Evolutionary conservation across 2,329 filamentous ascomycete genomes (phyloP), one percentile per base, ranked within the genome.

Genomic region (Alternaria arborescens): DNA sequence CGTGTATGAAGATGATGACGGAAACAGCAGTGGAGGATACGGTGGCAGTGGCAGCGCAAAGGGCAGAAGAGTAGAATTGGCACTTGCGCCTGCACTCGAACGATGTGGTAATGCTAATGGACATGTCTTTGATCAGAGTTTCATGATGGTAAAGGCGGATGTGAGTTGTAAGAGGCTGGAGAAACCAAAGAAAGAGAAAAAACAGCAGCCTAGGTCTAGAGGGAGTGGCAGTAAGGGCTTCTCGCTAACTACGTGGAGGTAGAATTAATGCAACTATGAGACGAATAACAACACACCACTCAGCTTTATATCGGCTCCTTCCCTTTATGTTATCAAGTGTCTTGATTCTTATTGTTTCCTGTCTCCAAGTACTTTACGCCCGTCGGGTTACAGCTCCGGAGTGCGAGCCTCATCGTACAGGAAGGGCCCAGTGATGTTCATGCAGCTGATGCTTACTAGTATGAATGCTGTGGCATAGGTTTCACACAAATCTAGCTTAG

Each of bases 71-170:
- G 77, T 78, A 2, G 74, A 78, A 52, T 59, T 78, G 8, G 70
- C 71, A 18, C 66, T 78, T 55, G 77, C 77, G n/a, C 77, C 77
- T 43, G 77, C 77, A 32, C 61, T 78, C 22, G 77, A 78, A 60
- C 67, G 77, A 60, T 77, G 76, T 36, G 77, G 77, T 20, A 78
- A 78, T 64, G 73, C 77, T 26, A 78, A 78, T 50, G 77, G 77
- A 18, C 72, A 77, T 64, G 65, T 77, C 4, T 78, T 78, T 58
- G 76, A 77, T 38, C 72, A 77, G 51, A 74, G 69, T 53, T 78
- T 78, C 48, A 77, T 78, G 26, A 60, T 78, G 32, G 70, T 78
- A 42, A 78, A 78, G 55, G 75, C 77, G 36, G 77, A 78, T 55
- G 77, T 78, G 16, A 77, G 67, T 20, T 78, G 77, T 62, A 77